Evolutionary conservation across 441 rosid species (phyloP), one percentile per base, ranked within the genome.

Genomic region (Pelargonium fulgidum): DNA sequence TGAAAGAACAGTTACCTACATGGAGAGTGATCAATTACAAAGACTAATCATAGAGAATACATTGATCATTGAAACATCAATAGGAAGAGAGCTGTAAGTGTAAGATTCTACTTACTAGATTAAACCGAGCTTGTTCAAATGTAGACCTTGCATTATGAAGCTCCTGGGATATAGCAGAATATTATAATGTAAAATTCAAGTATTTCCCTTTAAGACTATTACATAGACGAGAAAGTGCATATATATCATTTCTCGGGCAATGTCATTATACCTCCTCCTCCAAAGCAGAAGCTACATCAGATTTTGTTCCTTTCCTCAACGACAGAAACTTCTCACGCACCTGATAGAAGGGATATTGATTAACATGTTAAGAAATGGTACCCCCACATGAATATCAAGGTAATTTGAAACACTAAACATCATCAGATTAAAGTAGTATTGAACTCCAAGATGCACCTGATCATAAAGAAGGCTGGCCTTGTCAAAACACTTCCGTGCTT

Each of bases 311-410:
- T 82, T 96, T 96, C 90, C 93, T 89, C 79, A 96, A 73, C 19
- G 99, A 88, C 68, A 96, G 84, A 83, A 91, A 96, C 84, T 91
- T 96, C 82, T 96, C 99, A 69, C 99, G 97, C 73, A 93, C 92
- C 99, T 96, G 80, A 62, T 13, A 3, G 10, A 63, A 63, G 33
- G 44, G 16, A 63, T n/a, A 13, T 3, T 59, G 12, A 22, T 5
- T 48, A 22, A 59, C 14, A 59, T 59, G 10, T 3, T 13, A 59
- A 59, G 64, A 59, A 33, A 10, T 59, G 8, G 41, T 20, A 7
- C n/a, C 16, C 63, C 63, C 29, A 59, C 11, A 59, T 58, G 10
- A 20, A 58, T 19, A 58, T 12, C 63, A 10, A 58, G 10, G 13
- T 13, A 58, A 7, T 20, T 7, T 58, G 3, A 7, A 58, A 58